Evolutionary conservation across 306 rosid species (phyloP), one percentile per base, ranked within the genome.

Genomic region (Lablab purpureus): DNA sequence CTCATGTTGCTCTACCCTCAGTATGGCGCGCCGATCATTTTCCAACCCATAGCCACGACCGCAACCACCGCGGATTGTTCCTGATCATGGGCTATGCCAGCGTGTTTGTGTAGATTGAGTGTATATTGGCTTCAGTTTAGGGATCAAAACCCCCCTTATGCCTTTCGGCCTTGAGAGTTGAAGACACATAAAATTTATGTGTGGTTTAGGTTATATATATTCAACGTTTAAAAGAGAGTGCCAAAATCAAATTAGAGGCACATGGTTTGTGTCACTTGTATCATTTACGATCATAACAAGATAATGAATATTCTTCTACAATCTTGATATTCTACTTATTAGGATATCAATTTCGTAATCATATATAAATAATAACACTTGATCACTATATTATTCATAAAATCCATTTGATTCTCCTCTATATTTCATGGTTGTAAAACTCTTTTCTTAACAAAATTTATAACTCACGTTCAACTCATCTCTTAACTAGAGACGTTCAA

Each of bases 1-100:
- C 87, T 85, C 75, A 94, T 94, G 94, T 78, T 90, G 17, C 97
- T 94, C 21, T 85, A 91, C 74, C 98, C 98, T 4, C 97, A 92
- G 51, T 73, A 90, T 22, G 97, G 98, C 2, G 98, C 97, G 0
- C 97, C 98, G 12, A 56, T 94, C 66, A 62, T 87, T 14, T 89
- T 94, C 71, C 78, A 81, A 71, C 88, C 40, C 17, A 6, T 73
- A 1, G 10, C 21, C 19, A 6, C 40, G 4, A 25, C 18, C 18
- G 17, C 34, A 22, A 25, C 36, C 2, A 59, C 66, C 3, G 10
- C 2, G 37, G 19, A 27, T 27, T 27, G 2, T 5, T 25, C 2
- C 1, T 59, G 66, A 54, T 21, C 6, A 59, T 43, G 10, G 43
- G 10, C 1, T 55, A 22, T 56, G 63, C 8, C 0, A 3, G 62